Conservation (phyloP, 805 yeast species). For the Blastobotrys terrestris region DNA sequence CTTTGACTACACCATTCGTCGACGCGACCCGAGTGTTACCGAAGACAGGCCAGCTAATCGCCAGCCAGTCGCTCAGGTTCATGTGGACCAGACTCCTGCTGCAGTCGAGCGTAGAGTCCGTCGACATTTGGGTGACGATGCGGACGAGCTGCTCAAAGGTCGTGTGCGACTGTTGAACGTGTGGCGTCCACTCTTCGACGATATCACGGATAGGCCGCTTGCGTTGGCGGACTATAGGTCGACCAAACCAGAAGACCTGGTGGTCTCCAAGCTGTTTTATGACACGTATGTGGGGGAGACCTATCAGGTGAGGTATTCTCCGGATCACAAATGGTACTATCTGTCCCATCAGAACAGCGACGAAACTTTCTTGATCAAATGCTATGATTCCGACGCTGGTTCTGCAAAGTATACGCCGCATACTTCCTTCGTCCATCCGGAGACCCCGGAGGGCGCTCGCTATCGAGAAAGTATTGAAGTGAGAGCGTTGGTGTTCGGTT, state of each 20-base stretch:
- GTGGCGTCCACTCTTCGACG: constrained; percentile 21
- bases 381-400: constrained; percentile 18
- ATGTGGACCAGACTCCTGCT: constrained; percentile 22
- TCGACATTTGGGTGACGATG: constrained; percentile 19
- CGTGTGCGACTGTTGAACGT: constrained; percentile 23
- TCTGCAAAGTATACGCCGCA: constrained; percentile 23
- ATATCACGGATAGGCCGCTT: constrained; percentile 19
- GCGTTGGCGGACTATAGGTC: constrained; percentile 20
- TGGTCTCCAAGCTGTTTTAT: constrained; percentile 19
- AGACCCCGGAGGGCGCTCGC: constrained; percentile 16
- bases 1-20: constrained; percentile 22
- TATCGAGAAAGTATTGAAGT: constrained; percentile 23
- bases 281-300: constrained; percentile 21
- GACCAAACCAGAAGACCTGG: background rate
- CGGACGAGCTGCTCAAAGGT: constrained; percentile 15
- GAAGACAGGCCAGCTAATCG: constrained; percentile 14
- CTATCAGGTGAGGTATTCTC: constrained; percentile 17
- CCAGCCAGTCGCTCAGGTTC: constrained; percentile 19
- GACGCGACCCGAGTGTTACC: constrained; percentile 6
- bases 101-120: constrained; percentile 19
- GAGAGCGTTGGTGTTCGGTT: constrained; percentile 18
- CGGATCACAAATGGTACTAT: constrained; percentile 19
- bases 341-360: constrained; percentile 16
- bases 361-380: constrained; percentile 15
- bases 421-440: constrained; percentile 21